phyloP scores from a whole-genome alignment of 179 eudicot genomes.

The Beta lomatogona region DNA sequence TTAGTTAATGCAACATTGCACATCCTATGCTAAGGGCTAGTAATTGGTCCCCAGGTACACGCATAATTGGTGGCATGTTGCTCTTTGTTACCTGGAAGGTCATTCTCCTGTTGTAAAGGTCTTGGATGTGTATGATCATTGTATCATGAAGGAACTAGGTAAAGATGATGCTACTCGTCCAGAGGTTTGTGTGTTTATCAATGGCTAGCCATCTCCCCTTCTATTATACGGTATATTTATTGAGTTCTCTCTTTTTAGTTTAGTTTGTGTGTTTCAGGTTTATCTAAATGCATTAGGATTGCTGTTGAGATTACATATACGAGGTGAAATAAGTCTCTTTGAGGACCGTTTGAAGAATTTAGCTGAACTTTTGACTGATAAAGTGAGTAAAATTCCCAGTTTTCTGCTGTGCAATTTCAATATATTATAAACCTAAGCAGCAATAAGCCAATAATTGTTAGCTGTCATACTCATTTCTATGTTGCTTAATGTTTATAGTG shows the following conservation, averaged over 20 bases:
- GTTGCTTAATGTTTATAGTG: neutral
- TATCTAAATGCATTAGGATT: slow-evolving; percentile 78
- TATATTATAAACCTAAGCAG: neutral
- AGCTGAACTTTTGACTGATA: slow-evolving; percentile 55
- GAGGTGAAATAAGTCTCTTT: slow-evolving; percentile 54
- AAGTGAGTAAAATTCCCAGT: slow-evolving; percentile 48
- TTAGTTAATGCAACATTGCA: neutral
- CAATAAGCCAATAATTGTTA: neutral
- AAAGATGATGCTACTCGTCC: slow-evolving; percentile 33
- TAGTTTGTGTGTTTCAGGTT: slow-evolving; percentile 45
- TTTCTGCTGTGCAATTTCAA: neutral
- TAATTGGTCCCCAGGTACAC: slow-evolving; percentile 53
- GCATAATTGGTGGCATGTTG: slow-evolving; percentile 99
- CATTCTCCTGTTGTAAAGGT: slow-evolving; percentile 58
- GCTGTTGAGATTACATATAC: slow-evolving; percentile 65
- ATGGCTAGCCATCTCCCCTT: neutral
- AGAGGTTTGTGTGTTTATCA: slow-evolving; percentile 27
- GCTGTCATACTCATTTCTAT: neutral
- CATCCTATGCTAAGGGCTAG: slow-evolving; percentile 4
- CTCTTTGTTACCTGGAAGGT: slow-evolving; percentile 93
- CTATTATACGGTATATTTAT: neutral
- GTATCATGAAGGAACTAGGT: slow-evolving; percentile 40
- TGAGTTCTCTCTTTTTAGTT: slow-evolving; percentile 1
- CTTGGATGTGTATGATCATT: slow-evolving; percentile 62
- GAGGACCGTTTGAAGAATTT: slow-evolving; percentile 60